Evolutionary conservation across 495 filamentous ascomycete genomes (phyloP), one percentile per base, ranked within the genome.

Genomic region (Staphylotrichum longicolle): DNA sequence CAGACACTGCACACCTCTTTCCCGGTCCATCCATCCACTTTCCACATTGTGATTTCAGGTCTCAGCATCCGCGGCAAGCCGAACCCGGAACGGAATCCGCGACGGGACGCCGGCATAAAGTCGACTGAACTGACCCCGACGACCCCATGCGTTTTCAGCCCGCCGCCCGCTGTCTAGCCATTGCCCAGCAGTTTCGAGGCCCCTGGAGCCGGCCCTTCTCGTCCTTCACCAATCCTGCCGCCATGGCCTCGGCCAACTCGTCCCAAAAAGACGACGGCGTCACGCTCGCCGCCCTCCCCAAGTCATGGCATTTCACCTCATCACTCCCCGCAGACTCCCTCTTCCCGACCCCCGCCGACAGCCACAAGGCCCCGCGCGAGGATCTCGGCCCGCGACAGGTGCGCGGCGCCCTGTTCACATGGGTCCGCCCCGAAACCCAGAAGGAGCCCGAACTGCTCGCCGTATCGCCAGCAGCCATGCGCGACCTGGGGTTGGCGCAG

Each of bases 331-430:
- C 91, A 11, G 94, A 98, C 72, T 78, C 87, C 33, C 73, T 81
- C 11, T 96, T 91, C 73, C 86, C 90, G 15, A 94, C 91, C 0
- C 91, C 94, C 2, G 82, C 85, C 27, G 78, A 77, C 49, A 96
- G 93, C 5, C 89, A 95, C 70, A 82, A 86, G 54, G 90, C 92
- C 2, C 87, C 89, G 3, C 85, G 92, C 63, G 78, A 86, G 42
- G 75, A 86, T 14, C 84, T 98, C 45, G 86, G 86, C 2, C 93
- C 94, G 6, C 88, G 92, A 30, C 80, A 89, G 71, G 94, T 98
- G 50, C 90, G 89, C 67, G 83, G 83, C 15, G 95, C 95, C 8
- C 70, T 95, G 39, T 98, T 90, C 74, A 96, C 91, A 37, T 98
- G 86, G 78, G 91, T 98, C 46, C 85, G 91, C 7, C 94, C 94